These are phyloP conservation scores for Rhizophagus clarus DNA, from an alignment of 192 early-diverging fungal genomes.

Conservation along the genomic window DNA sequence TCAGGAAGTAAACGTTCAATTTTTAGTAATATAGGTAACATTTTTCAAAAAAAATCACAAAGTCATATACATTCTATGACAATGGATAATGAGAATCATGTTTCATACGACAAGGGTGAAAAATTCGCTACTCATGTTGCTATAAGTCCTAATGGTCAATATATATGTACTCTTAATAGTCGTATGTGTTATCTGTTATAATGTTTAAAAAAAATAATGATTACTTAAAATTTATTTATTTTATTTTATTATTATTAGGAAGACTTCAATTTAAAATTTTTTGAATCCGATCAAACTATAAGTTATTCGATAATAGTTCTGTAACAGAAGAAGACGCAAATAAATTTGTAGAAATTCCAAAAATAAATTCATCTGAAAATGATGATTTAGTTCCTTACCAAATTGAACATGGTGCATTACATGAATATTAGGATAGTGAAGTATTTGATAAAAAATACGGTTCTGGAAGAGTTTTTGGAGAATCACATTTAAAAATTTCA, in stretches of 20 bases:
- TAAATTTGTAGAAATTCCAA: not conserved
- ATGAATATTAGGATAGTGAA: not conserved
- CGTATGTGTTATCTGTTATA: not conserved
- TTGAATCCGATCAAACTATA: not conserved
- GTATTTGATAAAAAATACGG: not conserved
- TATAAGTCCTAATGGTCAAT: not conserved
- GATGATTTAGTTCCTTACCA: not conserved
- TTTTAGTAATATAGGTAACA: not conserved
- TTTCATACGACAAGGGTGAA: not conserved
- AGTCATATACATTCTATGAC: not conserved
- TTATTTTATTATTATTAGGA: not conserved
- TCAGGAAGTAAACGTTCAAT: not conserved
- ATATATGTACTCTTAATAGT: not conserved
- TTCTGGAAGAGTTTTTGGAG: not conserved
- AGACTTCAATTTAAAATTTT: not conserved
- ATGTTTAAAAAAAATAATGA: not conserved
- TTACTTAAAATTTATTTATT: not conserved
- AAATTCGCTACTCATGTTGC: not conserved
- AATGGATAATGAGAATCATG: not conserved
- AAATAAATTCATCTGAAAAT: not conserved
- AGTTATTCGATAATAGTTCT: not conserved
- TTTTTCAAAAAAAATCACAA: not conserved
- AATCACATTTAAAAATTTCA: not conserved
- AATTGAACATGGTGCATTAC: not conserved
- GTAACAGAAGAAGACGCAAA: too few relatives aligned